These are phyloP conservation scores for Colletotrichum tamarilloi DNA, from an alignment of 2,329 filamentous ascomycete species.

Conservation along the genomic window DNA sequence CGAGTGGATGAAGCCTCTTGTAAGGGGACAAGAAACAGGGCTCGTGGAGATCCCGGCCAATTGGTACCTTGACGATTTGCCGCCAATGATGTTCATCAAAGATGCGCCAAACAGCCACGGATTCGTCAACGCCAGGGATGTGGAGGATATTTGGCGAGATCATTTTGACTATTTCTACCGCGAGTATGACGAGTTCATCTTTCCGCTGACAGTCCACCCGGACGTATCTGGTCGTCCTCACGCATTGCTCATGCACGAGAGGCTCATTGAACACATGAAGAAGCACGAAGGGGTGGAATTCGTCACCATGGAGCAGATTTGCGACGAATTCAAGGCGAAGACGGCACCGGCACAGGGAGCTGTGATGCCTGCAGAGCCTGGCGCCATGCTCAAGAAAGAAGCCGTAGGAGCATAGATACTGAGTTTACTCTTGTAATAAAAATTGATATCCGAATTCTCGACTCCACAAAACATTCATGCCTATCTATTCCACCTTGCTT, in stretches of 20 bases:
- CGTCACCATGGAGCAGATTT: conserved; percentile 78
- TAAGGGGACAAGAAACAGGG: conserved; percentile 68
- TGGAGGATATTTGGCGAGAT: conserved; percentile 74
- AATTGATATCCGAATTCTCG: background rate
- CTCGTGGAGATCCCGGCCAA: conserved; percentile 74
- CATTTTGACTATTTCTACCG: conserved; percentile 81
- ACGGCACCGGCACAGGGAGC: conserved; percentile 68
- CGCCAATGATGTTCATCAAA: conserved; percentile 81
- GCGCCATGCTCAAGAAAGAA: conserved; percentile 64
- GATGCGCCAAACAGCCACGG: conserved; percentile 73
- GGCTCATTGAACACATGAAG: conserved; percentile 76
- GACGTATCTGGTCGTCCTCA: conserved; percentile 79
- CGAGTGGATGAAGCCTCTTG: conserved; percentile 75
- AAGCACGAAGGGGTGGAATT: conserved; percentile 70
- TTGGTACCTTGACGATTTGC: conserved; percentile 74
- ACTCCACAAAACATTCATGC: background rate
- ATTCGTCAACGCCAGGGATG: conserved; percentile 65
- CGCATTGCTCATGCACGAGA: conserved; percentile 78
- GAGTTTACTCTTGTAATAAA: background rate
- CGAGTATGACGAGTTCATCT: conserved; percentile 81
- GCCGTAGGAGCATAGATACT: background rate
- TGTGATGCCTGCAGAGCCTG: conserved; percentile 67
- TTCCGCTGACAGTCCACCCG: conserved; percentile 82
- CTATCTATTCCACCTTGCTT: background rate
- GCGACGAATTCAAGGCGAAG: conserved; percentile 77